A percentile compares a stretch with the other conserved stretches of the same genome.
Conservation (phyloP, 805 yeast species). For the Wickerhamiella kurtzmanii region DNA sequence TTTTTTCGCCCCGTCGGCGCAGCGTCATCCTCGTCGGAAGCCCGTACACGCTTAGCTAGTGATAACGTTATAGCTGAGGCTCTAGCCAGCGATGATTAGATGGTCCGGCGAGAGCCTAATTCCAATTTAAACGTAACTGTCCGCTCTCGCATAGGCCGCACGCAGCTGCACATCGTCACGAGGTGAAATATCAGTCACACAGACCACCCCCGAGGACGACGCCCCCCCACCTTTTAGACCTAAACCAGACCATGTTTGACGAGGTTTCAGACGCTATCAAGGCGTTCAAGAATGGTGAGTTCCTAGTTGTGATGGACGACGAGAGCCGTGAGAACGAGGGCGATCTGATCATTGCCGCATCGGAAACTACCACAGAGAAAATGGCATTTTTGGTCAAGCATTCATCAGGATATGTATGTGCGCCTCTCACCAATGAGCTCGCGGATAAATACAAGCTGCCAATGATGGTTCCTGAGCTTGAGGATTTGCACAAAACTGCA, state of each 20-base stretch:
- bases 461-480: constrained; percentile 47
- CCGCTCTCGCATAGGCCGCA: not conserved
- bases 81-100: too few relatives aligned
- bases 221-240: not conserved
- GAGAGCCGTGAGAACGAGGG: constrained; percentile 96
- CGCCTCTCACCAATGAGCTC: constrained; percentile 60
- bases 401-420: constrained; percentile 79
- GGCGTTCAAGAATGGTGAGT: constrained; percentile 64
- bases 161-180: not conserved
- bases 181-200: not conserved
- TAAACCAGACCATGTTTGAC: constrained; percentile 26
- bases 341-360: constrained; percentile 89
- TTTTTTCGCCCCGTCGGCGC: too few relatives aligned
- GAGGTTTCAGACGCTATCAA: constrained; percentile 58
- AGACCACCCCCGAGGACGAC: too few relatives aligned
- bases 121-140: not conserved
- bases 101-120: not conserved
- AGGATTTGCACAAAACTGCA: constrained; percentile 92
- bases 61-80: not conserved
- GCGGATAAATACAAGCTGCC: constrained; percentile 77
- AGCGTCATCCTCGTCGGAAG: not conserved
- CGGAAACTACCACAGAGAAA: constrained; percentile 57
- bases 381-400: constrained; percentile 87
- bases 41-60: not conserved
- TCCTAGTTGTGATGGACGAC: constrained; percentile 92